These are phyloP conservation scores for Ichthyophthirius multifiliis DNA, from an alignment of 169 alveolate species.

Conservation along the genomic window DNA sequence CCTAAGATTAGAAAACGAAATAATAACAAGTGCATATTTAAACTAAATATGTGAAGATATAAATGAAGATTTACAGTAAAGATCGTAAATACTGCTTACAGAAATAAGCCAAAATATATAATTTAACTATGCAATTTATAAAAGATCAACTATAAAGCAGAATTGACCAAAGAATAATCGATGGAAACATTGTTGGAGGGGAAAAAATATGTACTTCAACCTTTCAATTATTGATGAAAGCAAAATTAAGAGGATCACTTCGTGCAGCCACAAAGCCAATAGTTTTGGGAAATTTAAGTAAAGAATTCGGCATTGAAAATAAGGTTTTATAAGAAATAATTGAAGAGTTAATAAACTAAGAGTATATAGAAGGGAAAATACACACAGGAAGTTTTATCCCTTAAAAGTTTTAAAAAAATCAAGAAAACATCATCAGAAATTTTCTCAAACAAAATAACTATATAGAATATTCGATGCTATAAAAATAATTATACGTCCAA, in stretches of 20 bases:
- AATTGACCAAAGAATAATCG: neutral
- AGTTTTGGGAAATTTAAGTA: neutral
- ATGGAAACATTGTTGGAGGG: neutral
- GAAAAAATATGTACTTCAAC: neutral
- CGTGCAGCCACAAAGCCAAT: slow-evolving; percentile 10
- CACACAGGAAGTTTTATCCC: neutral
- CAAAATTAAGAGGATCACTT: neutral
- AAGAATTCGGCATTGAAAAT: neutral
- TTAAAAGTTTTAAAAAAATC: neutral
- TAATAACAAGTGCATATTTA: slow-evolving; percentile 26
- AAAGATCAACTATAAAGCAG: neutral
- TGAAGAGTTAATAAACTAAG: neutral
- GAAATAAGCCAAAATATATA: slow-evolving; percentile 25
- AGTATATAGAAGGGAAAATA: slow-evolving; percentile 3
- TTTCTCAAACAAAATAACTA: neutral
- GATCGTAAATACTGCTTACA: neutral
- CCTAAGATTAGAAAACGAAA: slow-evolving; percentile 22
- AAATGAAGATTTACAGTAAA: slow-evolving; percentile 24
- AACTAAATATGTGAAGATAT: slow-evolving; percentile 28
- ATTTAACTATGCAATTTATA: slow-evolving; percentile 9
- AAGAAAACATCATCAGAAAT: neutral
- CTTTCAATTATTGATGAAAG: neutral
- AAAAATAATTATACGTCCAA: neutral
- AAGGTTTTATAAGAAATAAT: neutral
- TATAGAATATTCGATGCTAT: neutral